Evolutionary conservation across 345 rosid genomes (phyloP).

Genomic region (Crucihimalaya himalaica): DNA sequence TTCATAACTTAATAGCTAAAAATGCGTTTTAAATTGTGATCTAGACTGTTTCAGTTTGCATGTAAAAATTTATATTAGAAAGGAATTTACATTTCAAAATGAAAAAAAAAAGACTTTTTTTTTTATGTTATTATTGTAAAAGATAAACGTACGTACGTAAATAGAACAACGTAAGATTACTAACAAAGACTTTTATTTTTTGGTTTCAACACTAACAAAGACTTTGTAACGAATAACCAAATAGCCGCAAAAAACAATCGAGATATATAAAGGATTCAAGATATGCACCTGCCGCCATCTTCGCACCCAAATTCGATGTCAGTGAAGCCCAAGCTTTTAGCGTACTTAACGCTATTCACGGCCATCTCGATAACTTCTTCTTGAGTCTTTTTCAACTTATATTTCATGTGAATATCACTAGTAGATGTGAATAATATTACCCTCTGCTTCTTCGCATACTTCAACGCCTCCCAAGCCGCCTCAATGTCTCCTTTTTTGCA

Average conservation of each 20-base stretch:
- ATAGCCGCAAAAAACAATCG: background rate
- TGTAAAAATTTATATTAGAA: background rate
- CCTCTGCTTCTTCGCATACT: conserved; percentile 71
- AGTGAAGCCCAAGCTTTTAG: conserved; percentile 75
- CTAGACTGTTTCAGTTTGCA: background rate
- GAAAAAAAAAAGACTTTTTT: too few species aligned
- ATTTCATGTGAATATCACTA: conserved; percentile 79
- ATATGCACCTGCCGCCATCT: conserved; percentile 80
- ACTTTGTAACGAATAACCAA: background rate
- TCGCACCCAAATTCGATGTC: conserved; percentile 87
- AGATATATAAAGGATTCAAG: background rate
- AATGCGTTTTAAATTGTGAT: background rate
- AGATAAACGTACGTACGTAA: background rate
- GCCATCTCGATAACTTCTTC: conserved; percentile 76
- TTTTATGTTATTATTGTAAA: background rate
- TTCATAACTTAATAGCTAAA: background rate
- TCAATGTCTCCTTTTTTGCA: conserved; percentile 65
- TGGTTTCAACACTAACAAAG: background rate
- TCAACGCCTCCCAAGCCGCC: conserved; percentile 85
- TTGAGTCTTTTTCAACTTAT: conserved; percentile 72
- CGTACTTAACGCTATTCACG: conserved; percentile 56
- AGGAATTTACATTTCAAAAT: background rate
- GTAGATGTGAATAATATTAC: conserved; percentile 80
- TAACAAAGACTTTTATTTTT: background rate
- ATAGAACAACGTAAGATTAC: background rate